Conservation (phyloP, 257 asterid genomes). For the Ballota nigra region DNA sequence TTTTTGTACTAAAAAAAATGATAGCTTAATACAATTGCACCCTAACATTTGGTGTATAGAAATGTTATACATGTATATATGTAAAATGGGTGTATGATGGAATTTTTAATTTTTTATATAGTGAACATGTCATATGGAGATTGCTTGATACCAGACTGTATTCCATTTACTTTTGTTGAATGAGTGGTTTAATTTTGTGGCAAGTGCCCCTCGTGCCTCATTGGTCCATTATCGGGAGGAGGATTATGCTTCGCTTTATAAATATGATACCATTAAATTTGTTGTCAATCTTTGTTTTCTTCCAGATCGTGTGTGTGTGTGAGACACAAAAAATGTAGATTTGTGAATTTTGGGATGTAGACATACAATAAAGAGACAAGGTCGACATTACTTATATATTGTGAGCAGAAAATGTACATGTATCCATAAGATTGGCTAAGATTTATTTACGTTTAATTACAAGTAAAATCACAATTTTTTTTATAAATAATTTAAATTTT, state of each 20-base stretch:
- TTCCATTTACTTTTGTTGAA: conserved; percentile 28
- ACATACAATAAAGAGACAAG: conserved; percentile 1
- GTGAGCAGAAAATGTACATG: neutral
- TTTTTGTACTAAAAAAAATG: too few relatives aligned
- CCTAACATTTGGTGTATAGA: too few relatives aligned
- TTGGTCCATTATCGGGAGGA: conserved; percentile 15
- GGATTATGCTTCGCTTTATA: neutral
- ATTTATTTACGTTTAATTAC: too few relatives aligned
- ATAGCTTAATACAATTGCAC: too few relatives aligned
- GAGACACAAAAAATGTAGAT: conserved; percentile 18
- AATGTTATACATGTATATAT: neutral
- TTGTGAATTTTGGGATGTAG: conserved; percentile 20
- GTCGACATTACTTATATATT: neutral
- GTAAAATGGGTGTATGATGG: too few relatives aligned
- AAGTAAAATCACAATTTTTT: too few relatives aligned
- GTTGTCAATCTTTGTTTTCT: conserved; percentile 13
- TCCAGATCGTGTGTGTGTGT: conserved; percentile 10
- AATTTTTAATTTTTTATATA: neutral
- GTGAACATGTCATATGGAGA: neutral
- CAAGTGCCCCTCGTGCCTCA: conserved; percentile 1
- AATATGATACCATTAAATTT: neutral
- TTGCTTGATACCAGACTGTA: conserved; percentile 29
- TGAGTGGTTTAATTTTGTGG: conserved; percentile 3
- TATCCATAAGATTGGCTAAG: neutral
- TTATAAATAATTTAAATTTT: too few relatives aligned